Evolutionary conservation across 495 filamentous ascomycete species (phyloP).

Genomic region (Tuber indicum): DNA sequence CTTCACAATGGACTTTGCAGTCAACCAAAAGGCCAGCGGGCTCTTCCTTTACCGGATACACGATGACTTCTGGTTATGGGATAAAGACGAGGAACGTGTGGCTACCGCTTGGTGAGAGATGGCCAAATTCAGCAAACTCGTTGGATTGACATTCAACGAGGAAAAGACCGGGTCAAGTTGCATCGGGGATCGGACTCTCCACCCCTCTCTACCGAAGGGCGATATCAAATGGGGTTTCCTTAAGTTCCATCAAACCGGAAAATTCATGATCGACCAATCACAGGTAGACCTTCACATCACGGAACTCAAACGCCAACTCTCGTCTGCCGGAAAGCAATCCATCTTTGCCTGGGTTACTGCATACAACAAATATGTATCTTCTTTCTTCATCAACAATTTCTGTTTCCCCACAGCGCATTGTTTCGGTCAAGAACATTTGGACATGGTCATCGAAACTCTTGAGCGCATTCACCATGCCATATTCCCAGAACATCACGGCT

Average conservation of each 20-base stretch:
- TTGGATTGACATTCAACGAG: constrained; percentile 54
- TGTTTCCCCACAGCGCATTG: constrained; percentile 56
- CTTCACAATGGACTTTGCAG: constrained; percentile 60
- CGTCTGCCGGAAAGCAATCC: constrained; percentile 48
- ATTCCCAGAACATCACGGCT: constrained; percentile 46
- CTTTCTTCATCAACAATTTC: constrained; percentile 62
- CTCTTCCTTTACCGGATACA: constrained; percentile 56
- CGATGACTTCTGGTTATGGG: constrained; percentile 69
- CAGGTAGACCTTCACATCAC: constrained; percentile 58
- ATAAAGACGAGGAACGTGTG: constrained; percentile 48
- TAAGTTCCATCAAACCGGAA: constrained; percentile 51
- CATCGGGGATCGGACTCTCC: constrained; percentile 38
- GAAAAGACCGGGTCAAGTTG: constrained; percentile 57
- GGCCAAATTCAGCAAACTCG: constrained; percentile 50
- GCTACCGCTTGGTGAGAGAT: constrained; percentile 56
- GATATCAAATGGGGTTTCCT: constrained; percentile 64
- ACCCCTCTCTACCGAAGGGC: constrained; percentile 49
- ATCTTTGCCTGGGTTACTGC: constrained; percentile 60
- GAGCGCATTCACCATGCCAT: constrained; percentile 55
- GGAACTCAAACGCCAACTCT: constrained; percentile 56
- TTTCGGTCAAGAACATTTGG: constrained; percentile 58
- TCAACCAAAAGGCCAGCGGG: constrained; percentile 55
- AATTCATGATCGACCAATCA: constrained; percentile 57
- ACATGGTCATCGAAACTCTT: constrained; percentile 57
- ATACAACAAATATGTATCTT: constrained; percentile 60